These are phyloP conservation scores for Crithidia mellificae DNA, from an alignment of 208 protist genomes.

Conservation along the genomic window DNA sequence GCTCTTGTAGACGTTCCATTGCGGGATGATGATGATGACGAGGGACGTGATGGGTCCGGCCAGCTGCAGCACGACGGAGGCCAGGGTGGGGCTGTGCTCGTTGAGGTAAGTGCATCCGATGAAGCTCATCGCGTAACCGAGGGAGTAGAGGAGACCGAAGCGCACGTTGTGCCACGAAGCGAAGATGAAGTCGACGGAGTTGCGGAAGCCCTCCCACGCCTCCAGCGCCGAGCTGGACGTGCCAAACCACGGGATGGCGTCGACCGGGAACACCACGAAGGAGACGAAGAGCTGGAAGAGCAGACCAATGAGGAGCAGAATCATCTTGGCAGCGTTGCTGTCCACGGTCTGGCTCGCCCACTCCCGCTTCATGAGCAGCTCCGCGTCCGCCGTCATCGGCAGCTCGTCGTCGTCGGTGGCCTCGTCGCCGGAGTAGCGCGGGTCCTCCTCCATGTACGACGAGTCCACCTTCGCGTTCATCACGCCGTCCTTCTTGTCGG, in stretches of 20 bases:
- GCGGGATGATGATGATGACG: constrained; percentile 68
- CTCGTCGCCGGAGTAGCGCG: constrained; percentile 14
- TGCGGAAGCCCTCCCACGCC: constrained; percentile 53
- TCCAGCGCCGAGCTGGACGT: constrained; percentile 39
- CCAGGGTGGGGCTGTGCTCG: constrained; percentile 80
- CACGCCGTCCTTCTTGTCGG: constrained; percentile 8
- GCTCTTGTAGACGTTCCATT: constrained; percentile 80
- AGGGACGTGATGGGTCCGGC: constrained; percentile 76
- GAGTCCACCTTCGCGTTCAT: neutral
- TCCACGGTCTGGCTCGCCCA: constrained; percentile 66
- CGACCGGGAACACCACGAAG: constrained; percentile 64
- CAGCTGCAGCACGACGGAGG: constrained; percentile 81
- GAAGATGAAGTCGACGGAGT: constrained; percentile 69
- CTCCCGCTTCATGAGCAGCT: constrained; percentile 40
- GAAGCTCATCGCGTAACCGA: constrained; percentile 82
- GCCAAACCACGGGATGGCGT: constrained; percentile 81
- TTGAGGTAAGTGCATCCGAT: constrained; percentile 83
- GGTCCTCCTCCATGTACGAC: constrained; percentile 9
- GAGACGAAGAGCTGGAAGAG: constrained; percentile 72
- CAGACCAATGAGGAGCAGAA: constrained; percentile 63
- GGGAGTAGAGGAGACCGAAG: constrained; percentile 62
- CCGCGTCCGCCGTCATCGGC: constrained; percentile 18
- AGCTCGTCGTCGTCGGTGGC: constrained; percentile 30
- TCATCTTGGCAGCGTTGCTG: constrained; percentile 71
- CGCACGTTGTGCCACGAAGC: constrained; percentile 63